phyloP scores from a whole-genome alignment of 345 rosid genomes.

The Acer yangbiense region DNA sequence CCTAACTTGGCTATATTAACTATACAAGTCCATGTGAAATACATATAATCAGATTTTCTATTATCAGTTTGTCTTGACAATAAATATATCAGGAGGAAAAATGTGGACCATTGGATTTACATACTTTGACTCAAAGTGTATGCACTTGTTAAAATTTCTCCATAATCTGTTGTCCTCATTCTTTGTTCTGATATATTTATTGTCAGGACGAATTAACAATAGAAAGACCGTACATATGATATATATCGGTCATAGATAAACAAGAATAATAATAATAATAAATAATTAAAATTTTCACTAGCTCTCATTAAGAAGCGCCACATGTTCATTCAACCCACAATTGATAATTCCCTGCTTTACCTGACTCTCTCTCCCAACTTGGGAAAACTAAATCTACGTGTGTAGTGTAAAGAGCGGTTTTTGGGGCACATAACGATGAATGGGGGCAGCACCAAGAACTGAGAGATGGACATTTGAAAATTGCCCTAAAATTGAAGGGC shows the following conservation, averaged over 20 bases:
- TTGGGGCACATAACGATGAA: neutral
- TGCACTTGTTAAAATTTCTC: too few species aligned
- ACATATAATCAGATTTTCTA: too few species aligned
- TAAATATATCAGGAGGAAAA: too few species aligned
- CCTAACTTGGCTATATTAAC: neutral
- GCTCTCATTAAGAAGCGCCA: constrained; percentile 20
- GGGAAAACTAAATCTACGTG: constrained; percentile 29
- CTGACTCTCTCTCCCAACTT: constrained; percentile 8
- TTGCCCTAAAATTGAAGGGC: neutral
- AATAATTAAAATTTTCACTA: neutral
- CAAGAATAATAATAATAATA: neutral
- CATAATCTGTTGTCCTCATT: too few species aligned
- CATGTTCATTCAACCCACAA: constrained; percentile 30
- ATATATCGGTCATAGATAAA: neutral
- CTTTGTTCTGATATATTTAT: too few species aligned
- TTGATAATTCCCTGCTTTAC: constrained; percentile 8
- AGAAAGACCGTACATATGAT: neutral
- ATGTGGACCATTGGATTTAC: too few species aligned
- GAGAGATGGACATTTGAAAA: constrained; percentile 3
- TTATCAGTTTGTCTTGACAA: too few species aligned
- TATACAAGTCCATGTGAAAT: constrained; percentile 5
- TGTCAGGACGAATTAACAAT: too few species aligned
- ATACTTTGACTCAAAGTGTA: too few species aligned
- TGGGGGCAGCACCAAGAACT: constrained; percentile 46
- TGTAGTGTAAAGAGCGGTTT: constrained; percentile 6